Evolutionary conservation across 441 rosid species (phyloP), one percentile per base, ranked within the genome.

Genomic region (Manihot esculenta): DNA sequence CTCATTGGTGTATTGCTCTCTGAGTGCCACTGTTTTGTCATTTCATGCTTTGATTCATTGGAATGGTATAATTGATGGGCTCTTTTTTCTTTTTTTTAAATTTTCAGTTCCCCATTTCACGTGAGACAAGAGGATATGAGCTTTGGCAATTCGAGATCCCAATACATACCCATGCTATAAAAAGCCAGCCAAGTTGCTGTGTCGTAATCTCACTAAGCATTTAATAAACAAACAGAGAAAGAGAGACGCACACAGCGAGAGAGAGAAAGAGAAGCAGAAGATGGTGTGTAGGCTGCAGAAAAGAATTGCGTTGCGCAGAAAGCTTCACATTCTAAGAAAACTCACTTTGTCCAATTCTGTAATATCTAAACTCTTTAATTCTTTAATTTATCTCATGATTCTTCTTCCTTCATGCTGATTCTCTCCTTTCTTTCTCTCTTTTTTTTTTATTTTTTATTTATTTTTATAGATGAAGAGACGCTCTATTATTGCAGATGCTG

Each of bases 341-440:
- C 84, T 72, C 74, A 68, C 83, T 48, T 56, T 38, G 76, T 82
- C 83, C 79, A 83, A 85, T 82, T 79, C 81, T 62, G 94, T 87
- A 88, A 76, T 17, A 17, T 71, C 41, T 7, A 35, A 56, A 42
- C 3, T 14, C 7, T 1, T 30, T 27, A 30, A 21, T 54, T 54
- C 17, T 10, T 54, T 54, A 35, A 35, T 35, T 35, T 35, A 7
- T 5, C 41, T 35, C 41, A 2, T 35, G 41, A 2, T 35, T 35
- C 41, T 35, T 5, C 41, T 7, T 35, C 0, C 5, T 35, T 17
- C 41, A 0, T 35, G 41, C 41, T 35, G 41, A 35, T 35, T 35
- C 41, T 35, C 41, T 35, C 41, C 11, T 35, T 59, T 20, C 26
- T 21, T 75, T 24, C 45, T 45, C 59, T 21, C 66, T 72, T n/a